These are phyloP conservation scores for Candida sanyiensis DNA, from an alignment of 805 yeast species.

Conservation along the genomic window DNA sequence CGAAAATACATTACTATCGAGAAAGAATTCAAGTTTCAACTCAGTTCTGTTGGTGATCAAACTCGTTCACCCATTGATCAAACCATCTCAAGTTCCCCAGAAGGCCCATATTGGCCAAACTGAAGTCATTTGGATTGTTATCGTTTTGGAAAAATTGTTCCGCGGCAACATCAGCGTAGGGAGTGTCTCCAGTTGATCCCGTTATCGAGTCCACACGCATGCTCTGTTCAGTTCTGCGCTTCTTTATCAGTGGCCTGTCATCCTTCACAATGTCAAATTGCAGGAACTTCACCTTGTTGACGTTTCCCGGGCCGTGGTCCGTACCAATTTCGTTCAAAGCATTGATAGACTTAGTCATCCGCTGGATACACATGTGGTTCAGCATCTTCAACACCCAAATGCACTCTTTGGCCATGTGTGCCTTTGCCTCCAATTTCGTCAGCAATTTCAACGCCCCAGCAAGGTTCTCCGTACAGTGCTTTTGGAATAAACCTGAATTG, in stretches of 20 bases:
- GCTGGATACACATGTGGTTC: conserved; percentile 43
- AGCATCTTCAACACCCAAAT: conserved; percentile 56
- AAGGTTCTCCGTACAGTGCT: conserved; percentile 12
- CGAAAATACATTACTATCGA: no score
- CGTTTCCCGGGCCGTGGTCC: conserved; percentile 48
- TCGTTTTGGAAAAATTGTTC: conserved; percentile 5
- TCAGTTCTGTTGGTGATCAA: conserved; percentile 5
- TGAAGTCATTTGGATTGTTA: conserved; percentile 8
- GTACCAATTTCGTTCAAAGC: conserved; percentile 38
- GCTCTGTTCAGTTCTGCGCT: conserved; percentile 1
- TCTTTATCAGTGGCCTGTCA: neutral
- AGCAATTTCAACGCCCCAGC: conserved; percentile 20
- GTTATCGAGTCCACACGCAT: no score
- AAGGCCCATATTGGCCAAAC: conserved; percentile 22
- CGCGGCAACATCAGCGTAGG: neutral
- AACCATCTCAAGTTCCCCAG: conserved; percentile 49
- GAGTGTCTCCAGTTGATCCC: no score
- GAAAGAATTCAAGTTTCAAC: neutral
- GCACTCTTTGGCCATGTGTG: conserved; percentile 50
- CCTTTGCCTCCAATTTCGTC: conserved; percentile 25
- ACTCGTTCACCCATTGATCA: conserved; percentile 39
- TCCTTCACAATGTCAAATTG: conserved; percentile 39
- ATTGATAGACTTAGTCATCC: conserved; percentile 37
- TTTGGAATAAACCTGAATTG: conserved; percentile 34
- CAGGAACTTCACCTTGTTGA: conserved; percentile 42